Evolutionary conservation across 2,329 filamentous ascomycete genomes (phyloP).

Genomic region (Aspergillus ruber): DNA sequence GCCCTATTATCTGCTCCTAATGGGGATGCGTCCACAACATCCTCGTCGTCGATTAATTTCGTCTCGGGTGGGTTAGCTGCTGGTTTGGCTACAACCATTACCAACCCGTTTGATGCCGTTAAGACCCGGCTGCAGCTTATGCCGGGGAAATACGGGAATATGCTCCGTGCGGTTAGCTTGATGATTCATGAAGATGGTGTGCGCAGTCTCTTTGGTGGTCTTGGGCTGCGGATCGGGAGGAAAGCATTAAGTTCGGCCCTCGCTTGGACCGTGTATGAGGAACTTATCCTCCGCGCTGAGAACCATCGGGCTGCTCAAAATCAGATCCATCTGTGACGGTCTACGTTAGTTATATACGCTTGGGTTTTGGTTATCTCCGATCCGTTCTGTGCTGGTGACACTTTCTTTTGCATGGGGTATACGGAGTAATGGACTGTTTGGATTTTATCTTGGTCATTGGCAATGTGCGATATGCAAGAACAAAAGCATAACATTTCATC

Average conservation of each 20-base stretch:
- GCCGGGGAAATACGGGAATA: conserved; percentile 74
- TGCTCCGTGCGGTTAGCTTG: conserved; percentile 65
- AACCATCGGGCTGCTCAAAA: conserved; percentile 29
- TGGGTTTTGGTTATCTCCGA: background rate
- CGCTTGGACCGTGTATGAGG: conserved; percentile 96
- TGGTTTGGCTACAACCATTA: conserved; percentile 74
- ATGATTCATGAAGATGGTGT: conserved; percentile 80
- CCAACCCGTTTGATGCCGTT: conserved; percentile 94
- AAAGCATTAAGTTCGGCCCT: conserved; percentile 93
- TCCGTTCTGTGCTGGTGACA: background rate
- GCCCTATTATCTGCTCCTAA: conserved; percentile 16
- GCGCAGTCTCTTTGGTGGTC: conserved; percentile 74
- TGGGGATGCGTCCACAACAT: conserved; percentile 16
- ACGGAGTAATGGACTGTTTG: background rate
- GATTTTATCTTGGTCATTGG: background rate
- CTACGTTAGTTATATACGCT: background rate
- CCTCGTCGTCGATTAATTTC: conserved; percentile 66
- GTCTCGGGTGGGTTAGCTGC: conserved; percentile 74
- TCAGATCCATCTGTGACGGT: conserved; percentile 15
- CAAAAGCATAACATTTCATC: background rate
- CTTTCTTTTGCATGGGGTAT: background rate
- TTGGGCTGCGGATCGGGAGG: conserved; percentile 78
- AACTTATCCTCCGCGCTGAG: conserved; percentile 71
- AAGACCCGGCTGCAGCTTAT: conserved; percentile 93
- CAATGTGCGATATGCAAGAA: background rate